Evolutionary conservation across 129 eudicot genomes (phyloP), one percentile per base, ranked within the genome.

Genomic region (Artemisia argyi): DNA sequence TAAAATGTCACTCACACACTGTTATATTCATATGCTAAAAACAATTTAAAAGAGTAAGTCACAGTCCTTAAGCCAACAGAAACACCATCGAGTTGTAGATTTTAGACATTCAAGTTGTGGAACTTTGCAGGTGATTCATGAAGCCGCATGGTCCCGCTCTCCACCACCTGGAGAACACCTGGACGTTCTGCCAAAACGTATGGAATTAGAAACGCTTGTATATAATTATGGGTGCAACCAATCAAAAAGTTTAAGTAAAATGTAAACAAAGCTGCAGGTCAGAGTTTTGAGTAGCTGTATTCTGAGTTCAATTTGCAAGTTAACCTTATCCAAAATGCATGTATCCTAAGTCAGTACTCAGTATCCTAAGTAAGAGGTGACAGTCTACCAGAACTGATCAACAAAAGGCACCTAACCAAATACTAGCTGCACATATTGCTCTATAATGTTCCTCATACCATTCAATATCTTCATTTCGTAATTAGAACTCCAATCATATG

Each of bases 101-200:
- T 56, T 48, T 54, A 78, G 82, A 78, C 11, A 35, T 35, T 35
- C 9, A 35, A 35, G 77, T 49, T 51, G 74, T 46, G 12, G 61
- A 71, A 3, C 42, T 44, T 77, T 63, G 71, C 59, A 17, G 76
- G 66, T 61, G 72, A 61, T 15, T 70, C 81, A 69, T 70, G 81
- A 54, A 77, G 81, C 76, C 63, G 26, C 66, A 70, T n/a, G 47
- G 72, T 62, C 52, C 76, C 22, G 72, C 70, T 64, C 66, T 62
- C 50, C 22, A 77, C 24, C 59, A 77, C 81, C 50, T 77, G 81
- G 52, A 77, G 76, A 77, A 77, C 76, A 62, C 81, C 81, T 62
- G 81, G 72, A 61, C 39, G 81, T 62, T 77, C 76, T 77, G 65
- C 56, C 50, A 7, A 62, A 70, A 62, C 22, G 60, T 7, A 70